Percentiles rank a stretch among this genome's conserved stretches.
phyloP scores from a whole-genome alignment of 106 monocot genomes.

The Narthecium ossifragum region DNA sequence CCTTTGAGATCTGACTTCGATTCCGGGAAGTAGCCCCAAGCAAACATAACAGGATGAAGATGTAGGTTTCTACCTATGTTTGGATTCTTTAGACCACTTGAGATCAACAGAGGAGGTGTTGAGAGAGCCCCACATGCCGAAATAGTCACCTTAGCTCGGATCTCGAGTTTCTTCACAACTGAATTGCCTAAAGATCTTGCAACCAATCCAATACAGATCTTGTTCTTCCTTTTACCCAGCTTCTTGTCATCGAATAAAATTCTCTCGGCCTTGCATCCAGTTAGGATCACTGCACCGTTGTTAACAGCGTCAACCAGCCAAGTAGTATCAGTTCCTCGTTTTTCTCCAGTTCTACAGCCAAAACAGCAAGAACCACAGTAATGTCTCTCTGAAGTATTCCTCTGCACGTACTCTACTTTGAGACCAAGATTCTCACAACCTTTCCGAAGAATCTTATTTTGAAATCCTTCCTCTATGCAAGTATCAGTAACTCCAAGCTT shows the following conservation, averaged over 20 bases:
- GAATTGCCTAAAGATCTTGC: conserved; percentile 17
- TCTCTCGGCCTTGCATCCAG: conserved; percentile 66
- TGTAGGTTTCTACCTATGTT: conserved; percentile 83
- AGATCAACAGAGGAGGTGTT: conserved; percentile 53
- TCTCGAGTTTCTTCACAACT: conserved; percentile 24
- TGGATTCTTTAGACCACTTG: conserved; percentile 63
- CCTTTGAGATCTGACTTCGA: conserved; percentile 34
- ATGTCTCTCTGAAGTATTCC: conserved; percentile 54
- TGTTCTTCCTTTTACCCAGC: conserved; percentile 14
- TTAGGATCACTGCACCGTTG: conserved; percentile 49
- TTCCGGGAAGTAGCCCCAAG: conserved; percentile 88
- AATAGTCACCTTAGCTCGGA: conserved; percentile 49
- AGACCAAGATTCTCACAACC: conserved; percentile 80
- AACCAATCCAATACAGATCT: conserved; percentile 53
- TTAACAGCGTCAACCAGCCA: conserved; percentile 74
- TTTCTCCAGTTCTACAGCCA: conserved; percentile 52
- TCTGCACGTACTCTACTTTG: conserved; percentile 37
- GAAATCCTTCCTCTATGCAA: conserved; percentile 60
- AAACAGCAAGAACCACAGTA: conserved; percentile 66
- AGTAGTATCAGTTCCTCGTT: conserved; percentile 59
- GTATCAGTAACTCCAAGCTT: conserved; percentile 58
- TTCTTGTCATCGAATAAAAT: conserved; percentile 33
- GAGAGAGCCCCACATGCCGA: conserved; percentile 70
- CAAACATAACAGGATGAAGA: conserved; percentile 57
- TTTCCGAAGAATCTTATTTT: conserved; percentile 71